Percentiles rank a stretch among this genome's conserved stretches.
Conservation (phyloP, 2,329 filamentous ascomycete genomes). For the Cladorrhinum sp. region DNA sequence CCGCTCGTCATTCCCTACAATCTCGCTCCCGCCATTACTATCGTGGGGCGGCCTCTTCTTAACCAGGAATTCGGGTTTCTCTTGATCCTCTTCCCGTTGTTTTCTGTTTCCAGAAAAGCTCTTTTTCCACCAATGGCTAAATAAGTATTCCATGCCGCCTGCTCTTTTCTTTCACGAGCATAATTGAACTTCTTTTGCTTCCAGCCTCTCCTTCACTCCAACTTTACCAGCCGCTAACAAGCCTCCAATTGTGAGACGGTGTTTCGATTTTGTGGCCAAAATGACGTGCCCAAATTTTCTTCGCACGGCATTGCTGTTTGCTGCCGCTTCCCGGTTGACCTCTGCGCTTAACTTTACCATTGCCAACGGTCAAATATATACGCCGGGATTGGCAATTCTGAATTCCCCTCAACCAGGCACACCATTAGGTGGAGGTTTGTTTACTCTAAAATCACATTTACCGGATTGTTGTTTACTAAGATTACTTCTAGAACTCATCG, state of each 20-base stretch:
- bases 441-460: background rate
- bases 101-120: slow-evolving; percentile 11
- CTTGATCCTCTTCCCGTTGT: slow-evolving; percentile 1
- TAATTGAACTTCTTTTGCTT: background rate
- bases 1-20: background rate
- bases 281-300: slow-evolving; percentile 16
- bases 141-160: background rate
- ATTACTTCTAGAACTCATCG: slow-evolving; percentile 46
- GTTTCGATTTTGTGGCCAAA: slow-evolving; percentile 1
- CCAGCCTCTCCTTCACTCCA: background rate
- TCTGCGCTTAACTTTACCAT: slow-evolving; percentile 51
- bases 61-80: slow-evolving; percentile 9
- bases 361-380: slow-evolving; percentile 65
- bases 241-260: slow-evolving; percentile 1
- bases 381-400: slow-evolving; percentile 64
- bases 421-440: slow-evolving; percentile 60
- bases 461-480: background rate
- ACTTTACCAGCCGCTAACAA: slow-evolving; percentile 6
- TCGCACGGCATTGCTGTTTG: slow-evolving; percentile 12
- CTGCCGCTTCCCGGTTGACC: slow-evolving; percentile 9
- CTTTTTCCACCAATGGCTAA: slow-evolving; percentile 9
- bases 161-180: background rate
- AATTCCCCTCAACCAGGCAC: slow-evolving; percentile 65
- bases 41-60: background rate
- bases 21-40: background rate